Evolutionary conservation across 192 early-diverging fungal genomes (phyloP).

Genomic region (Coemansia sp.): DNA sequence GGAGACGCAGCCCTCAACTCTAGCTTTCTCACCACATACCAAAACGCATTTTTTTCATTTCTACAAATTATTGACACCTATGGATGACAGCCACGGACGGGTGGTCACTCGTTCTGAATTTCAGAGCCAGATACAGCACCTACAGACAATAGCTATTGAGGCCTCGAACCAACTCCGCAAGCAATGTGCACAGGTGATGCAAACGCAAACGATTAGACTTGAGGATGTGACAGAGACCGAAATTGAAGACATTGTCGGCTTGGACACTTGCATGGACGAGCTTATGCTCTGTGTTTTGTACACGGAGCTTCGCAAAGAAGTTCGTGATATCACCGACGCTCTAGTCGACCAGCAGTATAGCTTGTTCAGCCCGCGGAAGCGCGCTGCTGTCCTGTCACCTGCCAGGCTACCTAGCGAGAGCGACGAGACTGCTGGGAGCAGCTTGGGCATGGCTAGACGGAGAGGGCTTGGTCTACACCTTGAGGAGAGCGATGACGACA

Average conservation of each 20-base stretch:
- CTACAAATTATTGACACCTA: background rate
- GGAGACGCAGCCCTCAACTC: background rate
- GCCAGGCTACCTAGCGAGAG: background rate
- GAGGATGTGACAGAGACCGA: constrained; percentile 41
- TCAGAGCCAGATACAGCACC: constrained; percentile 22
- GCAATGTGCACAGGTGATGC: constrained; percentile 29
- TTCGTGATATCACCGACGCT: constrained; percentile 25
- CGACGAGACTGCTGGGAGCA: background rate
- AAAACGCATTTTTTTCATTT: background rate
- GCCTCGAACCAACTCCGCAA: constrained; percentile 28
- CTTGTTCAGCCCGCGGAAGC: constrained; percentile 17
- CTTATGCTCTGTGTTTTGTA: constrained; percentile 39
- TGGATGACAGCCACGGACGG: background rate
- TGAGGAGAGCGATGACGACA: background rate
- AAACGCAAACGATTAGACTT: constrained; percentile 34
- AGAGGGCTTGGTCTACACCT: background rate
- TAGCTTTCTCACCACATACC: background rate
- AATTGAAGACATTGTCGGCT: constrained; percentile 15
- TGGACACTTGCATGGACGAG: constrained; percentile 33
- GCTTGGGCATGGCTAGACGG: background rate
- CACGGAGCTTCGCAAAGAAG: constrained; percentile 38
- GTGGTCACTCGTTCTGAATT: constrained; percentile 4
- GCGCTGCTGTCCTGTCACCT: background rate
- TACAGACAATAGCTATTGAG: constrained; percentile 42
- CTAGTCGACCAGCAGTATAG: constrained; percentile 27